Conservation (phyloP, 768 basidiomycete species). For the Hypholoma sublateritium region DNA sequence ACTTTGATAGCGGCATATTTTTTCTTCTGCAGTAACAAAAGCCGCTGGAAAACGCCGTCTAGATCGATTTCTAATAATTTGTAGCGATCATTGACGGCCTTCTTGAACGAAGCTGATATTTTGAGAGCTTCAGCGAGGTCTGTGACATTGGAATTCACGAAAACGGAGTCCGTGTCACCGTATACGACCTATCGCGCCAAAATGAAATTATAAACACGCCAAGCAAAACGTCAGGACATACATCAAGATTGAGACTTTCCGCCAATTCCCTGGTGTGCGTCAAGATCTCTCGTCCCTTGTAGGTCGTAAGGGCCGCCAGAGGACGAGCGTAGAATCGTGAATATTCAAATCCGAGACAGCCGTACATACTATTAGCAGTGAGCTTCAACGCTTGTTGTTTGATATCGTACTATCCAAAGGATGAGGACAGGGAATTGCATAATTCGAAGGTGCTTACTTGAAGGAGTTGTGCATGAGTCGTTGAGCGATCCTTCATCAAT, state of each 20-base stretch:
- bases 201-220: neutral
- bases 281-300: slow-evolving; percentile 96
- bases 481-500: slow-evolving; percentile 87
- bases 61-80: slow-evolving; percentile 95
- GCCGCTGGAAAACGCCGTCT: slow-evolving; percentile 89
- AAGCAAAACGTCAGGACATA: slow-evolving; percentile 37
- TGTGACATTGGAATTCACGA: slow-evolving; percentile 93
- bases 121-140: slow-evolving; percentile 87
- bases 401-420: slow-evolving; percentile 77
- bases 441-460: slow-evolving; percentile 55
- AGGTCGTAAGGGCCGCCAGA: slow-evolving; percentile 95
- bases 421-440: neutral
- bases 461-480: slow-evolving; percentile 70
- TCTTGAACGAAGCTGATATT: slow-evolving; percentile 92
- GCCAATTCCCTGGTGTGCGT: slow-evolving; percentile 92
- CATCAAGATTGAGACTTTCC: slow-evolving; percentile 86
- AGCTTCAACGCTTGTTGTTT: slow-evolving; percentile 96
- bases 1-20: slow-evolving; percentile 98
- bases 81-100: slow-evolving; percentile 94
- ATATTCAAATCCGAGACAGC: slow-evolving; percentile 96
- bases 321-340: slow-evolving; percentile 96
- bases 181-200: slow-evolving; percentile 80
- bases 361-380: slow-evolving; percentile 99
- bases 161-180: slow-evolving; percentile 98
- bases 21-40: slow-evolving; percentile 95